phyloP scores from a whole-genome alignment of 305 asterid genomes.

The Fraxinus dipetala region DNA sequence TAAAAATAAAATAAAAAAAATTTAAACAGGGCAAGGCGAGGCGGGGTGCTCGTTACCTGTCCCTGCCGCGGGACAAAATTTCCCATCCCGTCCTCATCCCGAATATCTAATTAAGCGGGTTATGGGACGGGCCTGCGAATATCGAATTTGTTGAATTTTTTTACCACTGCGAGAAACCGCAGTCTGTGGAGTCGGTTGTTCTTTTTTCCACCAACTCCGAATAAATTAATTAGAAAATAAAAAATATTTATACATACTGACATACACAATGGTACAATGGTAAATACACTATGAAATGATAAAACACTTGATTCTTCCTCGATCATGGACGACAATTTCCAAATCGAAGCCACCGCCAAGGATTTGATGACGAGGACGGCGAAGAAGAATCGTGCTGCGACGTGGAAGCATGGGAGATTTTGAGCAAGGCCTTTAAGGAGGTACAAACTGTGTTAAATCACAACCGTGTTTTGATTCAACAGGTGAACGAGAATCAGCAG shows the following conservation, averaged over 20 bases:
- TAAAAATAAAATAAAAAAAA: too few species aligned
- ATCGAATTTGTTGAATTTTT: too few species aligned
- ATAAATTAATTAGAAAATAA: neutral
- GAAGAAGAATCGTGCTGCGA: slow-evolving; percentile 35
- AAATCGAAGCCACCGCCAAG: slow-evolving; percentile 22
- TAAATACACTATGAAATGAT: neutral
- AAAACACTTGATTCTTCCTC: neutral
- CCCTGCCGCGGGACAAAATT: too few species aligned
- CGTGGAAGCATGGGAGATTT: slow-evolving; percentile 50
- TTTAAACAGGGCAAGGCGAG: too few species aligned
- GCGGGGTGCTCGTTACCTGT: too few species aligned
- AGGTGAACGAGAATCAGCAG: slow-evolving; percentile 67
- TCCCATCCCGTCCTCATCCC: too few species aligned
- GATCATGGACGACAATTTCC: slow-evolving; percentile 41
- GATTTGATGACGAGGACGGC: slow-evolving; percentile 15
- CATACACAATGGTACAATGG: neutral
- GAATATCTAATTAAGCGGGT: too few species aligned
- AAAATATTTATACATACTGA: neutral
- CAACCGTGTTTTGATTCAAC: slow-evolving; percentile 59
- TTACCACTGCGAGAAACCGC: neutral
- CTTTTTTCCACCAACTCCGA: neutral
- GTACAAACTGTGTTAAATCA: slow-evolving; percentile 59
- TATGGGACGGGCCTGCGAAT: too few species aligned
- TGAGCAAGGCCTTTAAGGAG: slow-evolving; percentile 46
- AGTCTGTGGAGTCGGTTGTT: slow-evolving; percentile 5